These are phyloP conservation scores for Grifola frondosa DNA, from an alignment of 1,284 basidiomycete species.

Conservation along the genomic window DNA sequence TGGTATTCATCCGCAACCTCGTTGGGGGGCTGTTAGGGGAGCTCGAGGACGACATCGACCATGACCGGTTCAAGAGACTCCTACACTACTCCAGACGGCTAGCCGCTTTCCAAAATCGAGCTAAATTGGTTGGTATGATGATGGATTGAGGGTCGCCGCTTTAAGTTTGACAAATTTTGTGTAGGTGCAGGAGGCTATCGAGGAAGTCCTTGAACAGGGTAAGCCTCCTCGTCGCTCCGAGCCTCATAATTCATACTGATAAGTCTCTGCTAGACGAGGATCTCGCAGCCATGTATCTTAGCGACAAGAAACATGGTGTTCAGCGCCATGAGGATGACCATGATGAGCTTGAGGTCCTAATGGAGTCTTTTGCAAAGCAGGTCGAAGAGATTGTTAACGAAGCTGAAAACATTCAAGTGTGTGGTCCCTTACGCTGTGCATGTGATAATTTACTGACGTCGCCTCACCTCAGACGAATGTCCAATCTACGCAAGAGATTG, in stretches of 20 bases:
- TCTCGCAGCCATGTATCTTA: conserved; percentile 88
- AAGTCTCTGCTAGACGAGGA: conserved; percentile 82
- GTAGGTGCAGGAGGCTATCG: conserved; percentile 85
- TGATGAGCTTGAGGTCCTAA: conserved; percentile 88
- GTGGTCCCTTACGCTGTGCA: conserved; percentile 24
- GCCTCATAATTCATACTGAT: neutral
- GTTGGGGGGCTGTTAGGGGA: conserved; percentile 88
- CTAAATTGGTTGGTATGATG: conserved; percentile 59
- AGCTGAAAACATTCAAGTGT: conserved; percentile 83
- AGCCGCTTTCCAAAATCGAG: conserved; percentile 85
- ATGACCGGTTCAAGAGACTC: conserved; percentile 87
- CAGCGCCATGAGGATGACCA: conserved; percentile 73
- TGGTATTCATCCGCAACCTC: conserved; percentile 86
- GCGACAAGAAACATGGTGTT: conserved; percentile 67
- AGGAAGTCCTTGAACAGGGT: conserved; percentile 91
- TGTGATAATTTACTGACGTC: neutral
- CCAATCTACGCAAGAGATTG: conserved; percentile 95
- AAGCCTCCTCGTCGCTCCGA: conserved; percentile 10
- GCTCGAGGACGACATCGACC: conserved; percentile 90
- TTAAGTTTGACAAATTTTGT: conserved; percentile 7
- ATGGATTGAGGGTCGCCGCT: too few relatives aligned
- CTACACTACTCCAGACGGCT: conserved; percentile 88
- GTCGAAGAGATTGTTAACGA: conserved; percentile 95
- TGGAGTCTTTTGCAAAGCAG: conserved; percentile 95
- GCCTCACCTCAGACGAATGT: conserved; percentile 70